Conservation (phyloP, 495 filamentous ascomycete species). For the Astrocystis sublimbata region DNA sequence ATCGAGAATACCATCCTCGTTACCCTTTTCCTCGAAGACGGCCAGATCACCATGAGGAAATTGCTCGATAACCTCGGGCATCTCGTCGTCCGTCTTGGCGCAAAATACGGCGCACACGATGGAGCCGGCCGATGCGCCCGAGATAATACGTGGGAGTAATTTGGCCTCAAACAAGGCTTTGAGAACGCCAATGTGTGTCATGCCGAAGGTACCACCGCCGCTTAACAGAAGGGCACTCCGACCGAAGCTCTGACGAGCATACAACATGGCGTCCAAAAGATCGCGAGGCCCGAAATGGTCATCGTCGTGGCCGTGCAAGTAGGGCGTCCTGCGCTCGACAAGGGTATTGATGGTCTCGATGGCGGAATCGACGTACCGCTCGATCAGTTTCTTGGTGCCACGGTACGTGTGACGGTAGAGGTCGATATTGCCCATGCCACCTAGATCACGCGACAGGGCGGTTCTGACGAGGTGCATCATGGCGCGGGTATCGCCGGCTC, state of each 20-base stretch:
- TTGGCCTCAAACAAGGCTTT: conserved; percentile 76
- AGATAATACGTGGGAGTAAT: conserved; percentile 87
- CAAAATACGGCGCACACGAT: conserved; percentile 89
- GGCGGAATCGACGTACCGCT: conserved; percentile 80
- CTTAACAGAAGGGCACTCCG: conserved; percentile 84
- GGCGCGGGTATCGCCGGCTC: conserved; percentile 63
- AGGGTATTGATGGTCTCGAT: conserved; percentile 69
- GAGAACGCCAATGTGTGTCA: conserved; percentile 95
- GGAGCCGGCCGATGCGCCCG: conserved; percentile 90
- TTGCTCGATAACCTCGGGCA: conserved; percentile 66
- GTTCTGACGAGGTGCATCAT: conserved; percentile 86
- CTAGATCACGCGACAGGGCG: conserved; percentile 74
- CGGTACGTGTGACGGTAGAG: conserved; percentile 84
- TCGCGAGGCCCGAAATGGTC: conserved; percentile 59
- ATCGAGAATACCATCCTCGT: conserved; percentile 66
- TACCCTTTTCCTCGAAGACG: conserved; percentile 76
- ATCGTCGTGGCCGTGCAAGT: background rate
- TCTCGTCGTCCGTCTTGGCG: conserved; percentile 80
- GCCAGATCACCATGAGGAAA: conserved; percentile 81
- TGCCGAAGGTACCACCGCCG: conserved; percentile 90
- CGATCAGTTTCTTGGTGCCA: conserved; percentile 84
- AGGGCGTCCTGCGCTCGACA: conserved; percentile 57
- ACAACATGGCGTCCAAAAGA: conserved; percentile 69
- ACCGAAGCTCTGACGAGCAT: conserved; percentile 82
- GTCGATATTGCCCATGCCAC: conserved; percentile 79